Base-by-base conservation (phyloP, 2,329 filamentous ascomycete genomes). In the Aspergillus sp. region DNA sequence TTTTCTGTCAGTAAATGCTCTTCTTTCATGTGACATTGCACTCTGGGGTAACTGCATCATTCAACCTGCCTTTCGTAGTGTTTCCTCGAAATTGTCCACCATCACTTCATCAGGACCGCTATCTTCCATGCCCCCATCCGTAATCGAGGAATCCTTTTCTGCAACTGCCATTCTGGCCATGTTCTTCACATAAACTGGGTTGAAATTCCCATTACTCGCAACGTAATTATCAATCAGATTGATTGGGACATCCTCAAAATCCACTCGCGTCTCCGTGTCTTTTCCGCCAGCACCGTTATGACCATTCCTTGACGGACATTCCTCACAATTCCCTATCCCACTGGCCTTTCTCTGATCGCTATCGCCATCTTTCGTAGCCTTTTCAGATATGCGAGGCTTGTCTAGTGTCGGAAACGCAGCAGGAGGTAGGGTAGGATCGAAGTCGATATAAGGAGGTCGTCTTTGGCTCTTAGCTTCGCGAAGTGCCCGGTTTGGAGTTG, bases 321-420 rank as follows among this genome's bases (percentile, higher is more conserved):
- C 50, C 39, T 34, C 46, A 47, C 12, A n/a, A 36, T 6, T 19
- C 33, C 30, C 26, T 42, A 29, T n/a, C 19, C 11, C 10, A 36
- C 35, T 7, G 10, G 9, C 40, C 31, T 36, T 2, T 38, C 9
- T 12, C 29, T 11, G 9, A 44, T 27, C 2, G 33, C 33, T 11
- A 35, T 27, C 38, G 19, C 37, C 8, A 19, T 42, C 13, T 11
- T 30, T 27, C 7, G 28, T 35, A 27, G 19, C 39, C 30, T 29
- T 37, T 11, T 7, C 29, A 30, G 33, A 2, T 28, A 37, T 37
- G 28, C 42, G 44, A 10, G 55, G 51, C 6, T 36, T 40, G 27
- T 63, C 55, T 12, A 69, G 43, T 6, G 64, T 70, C 19, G 70
- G 70, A 43, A 73, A 73, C 6, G 61, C 64, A 30, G 69, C 69